Evolutionary conservation across 2,329 filamentous ascomycete genomes (phyloP), one percentile per base, ranked within the genome.

Genomic region (Colletotrichum ledebouriae): DNA sequence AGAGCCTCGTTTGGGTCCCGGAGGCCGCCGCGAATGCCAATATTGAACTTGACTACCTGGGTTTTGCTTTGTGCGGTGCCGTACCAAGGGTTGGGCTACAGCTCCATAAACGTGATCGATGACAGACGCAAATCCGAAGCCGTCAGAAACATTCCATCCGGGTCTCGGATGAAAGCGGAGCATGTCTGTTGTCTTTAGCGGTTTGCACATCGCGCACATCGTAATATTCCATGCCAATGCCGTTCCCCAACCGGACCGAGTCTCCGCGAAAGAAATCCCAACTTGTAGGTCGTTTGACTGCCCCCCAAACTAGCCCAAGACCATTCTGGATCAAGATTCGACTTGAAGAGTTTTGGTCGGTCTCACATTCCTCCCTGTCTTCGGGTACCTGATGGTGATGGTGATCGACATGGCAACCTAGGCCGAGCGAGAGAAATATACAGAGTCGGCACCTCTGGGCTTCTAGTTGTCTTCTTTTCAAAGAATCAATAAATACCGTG

Each of bases 261-360:
- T 44, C 46, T 42, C 47, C 13, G 4, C 33, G 50, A 13, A 42
- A 44, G 53, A 25, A 39, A 63, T 42, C 29, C 37, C 50, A 29
- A 22, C 17, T 25, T 12, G 42, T 33, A 17, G 17, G 25, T 37
- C 61, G 50, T 67, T 37, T 46, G 33, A 47, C 60, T 13, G 9
- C 15, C 25, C 15, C 25, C 53, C 17, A 46, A 52, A 53, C 46
- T 25, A 25, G 39, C 39, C 7, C 17, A 39, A 29, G 52, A 41
- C 12, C 12, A 44, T 22, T 68, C 41, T 59, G 60, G 22, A 55
- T 59, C 65, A 65, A 46, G n/a, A 58, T 25, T 12, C n/a, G 15
- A 6, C 13, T 25, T 55, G 53, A 68, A 59, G 65, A 68, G 64
- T 59, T 59, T 33, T 55, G 39, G 39, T 59, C 20, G 17, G 55